Evolutionary conservation across 805 yeast genomes (phyloP).

Genomic region (Sugiyamaella lignohabitans): DNA sequence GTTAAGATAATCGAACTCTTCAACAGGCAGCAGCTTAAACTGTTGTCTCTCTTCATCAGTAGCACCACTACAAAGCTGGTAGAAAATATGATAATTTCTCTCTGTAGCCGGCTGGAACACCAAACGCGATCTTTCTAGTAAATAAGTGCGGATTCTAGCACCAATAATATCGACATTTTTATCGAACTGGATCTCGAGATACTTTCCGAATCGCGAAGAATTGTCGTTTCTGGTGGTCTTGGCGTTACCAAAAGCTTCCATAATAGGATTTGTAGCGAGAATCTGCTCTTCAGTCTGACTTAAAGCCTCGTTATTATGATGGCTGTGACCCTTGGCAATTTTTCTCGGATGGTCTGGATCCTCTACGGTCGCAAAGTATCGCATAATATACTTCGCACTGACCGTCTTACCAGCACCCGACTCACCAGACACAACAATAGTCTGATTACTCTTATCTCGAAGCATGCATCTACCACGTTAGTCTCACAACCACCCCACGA

Average conservation of each 20-base stretch:
- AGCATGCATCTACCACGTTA: slow-evolving; percentile 97
- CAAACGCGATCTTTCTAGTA: slow-evolving; percentile 87
- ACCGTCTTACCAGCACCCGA: slow-evolving; percentile 99
- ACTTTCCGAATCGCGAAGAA: slow-evolving; percentile 96
- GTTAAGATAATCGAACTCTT: slow-evolving; percentile 72
- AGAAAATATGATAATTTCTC: slow-evolving; percentile 91
- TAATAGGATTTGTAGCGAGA: slow-evolving; percentile 91
- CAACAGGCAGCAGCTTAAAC: slow-evolving; percentile 56
- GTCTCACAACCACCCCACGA: too few species aligned
- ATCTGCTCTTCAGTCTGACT: slow-evolving; percentile 90
- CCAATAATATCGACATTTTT: slow-evolving; percentile 74
- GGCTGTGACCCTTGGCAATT: slow-evolving; percentile 8
- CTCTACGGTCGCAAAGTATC: slow-evolving; percentile 94
- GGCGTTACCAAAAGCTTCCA: slow-evolving; percentile 98
- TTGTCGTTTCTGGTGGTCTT: slow-evolving; percentile 96
- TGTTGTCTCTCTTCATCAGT: slow-evolving; percentile 45
- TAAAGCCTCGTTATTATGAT: slow-evolving; percentile 48
- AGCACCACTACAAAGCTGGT: slow-evolving; percentile 76
- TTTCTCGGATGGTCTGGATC: slow-evolving; percentile 34
- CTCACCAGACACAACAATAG: slow-evolving; percentile 95
- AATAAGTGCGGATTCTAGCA: slow-evolving; percentile 87
- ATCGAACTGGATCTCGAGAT: slow-evolving; percentile 84
- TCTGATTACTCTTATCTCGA: slow-evolving; percentile 76
- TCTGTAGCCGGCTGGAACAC: slow-evolving; percentile 90
- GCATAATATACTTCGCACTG: slow-evolving; percentile 93